phyloP scores from a whole-genome alignment of 1,284 basidiomycete species.

The Ganoderma lucidum region DNA sequence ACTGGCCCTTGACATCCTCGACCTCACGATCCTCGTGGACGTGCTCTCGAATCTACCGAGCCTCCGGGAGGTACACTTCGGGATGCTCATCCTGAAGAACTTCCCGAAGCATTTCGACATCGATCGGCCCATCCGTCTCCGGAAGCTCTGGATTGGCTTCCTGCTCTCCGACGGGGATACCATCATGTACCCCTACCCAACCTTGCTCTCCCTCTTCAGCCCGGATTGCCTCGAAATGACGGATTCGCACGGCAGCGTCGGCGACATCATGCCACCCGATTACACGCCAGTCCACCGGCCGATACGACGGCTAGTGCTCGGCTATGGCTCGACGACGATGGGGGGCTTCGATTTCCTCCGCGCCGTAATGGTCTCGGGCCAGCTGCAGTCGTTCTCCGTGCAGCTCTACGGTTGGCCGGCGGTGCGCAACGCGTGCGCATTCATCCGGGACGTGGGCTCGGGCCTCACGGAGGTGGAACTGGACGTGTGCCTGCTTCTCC shows the following conservation, averaged over 20 bases:
- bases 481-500: not conserved
- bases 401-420: not conserved
- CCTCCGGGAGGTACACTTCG: not conserved
- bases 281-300: not conserved
- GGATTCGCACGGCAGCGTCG: not conserved
- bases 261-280: not conserved
- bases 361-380: conserved; percentile 7
- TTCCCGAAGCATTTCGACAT: not conserved
- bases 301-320: not conserved
- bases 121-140: not conserved
- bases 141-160: not conserved
- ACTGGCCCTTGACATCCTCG: not conserved
- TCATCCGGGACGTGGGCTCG: not conserved
- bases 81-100: not conserved
- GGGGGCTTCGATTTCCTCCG: not conserved
- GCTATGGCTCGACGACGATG: not conserved
- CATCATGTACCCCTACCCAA: not conserved
- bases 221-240: not conserved
- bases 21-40: not conserved
- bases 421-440: not conserved
- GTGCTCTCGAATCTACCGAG: not conserved
- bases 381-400: not conserved
- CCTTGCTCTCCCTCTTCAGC: not conserved
- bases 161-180: not conserved
- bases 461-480: not conserved